Evolutionary conservation across 768 basidiomycete species (phyloP).

Genomic region (Cytidiella melzeri): DNA sequence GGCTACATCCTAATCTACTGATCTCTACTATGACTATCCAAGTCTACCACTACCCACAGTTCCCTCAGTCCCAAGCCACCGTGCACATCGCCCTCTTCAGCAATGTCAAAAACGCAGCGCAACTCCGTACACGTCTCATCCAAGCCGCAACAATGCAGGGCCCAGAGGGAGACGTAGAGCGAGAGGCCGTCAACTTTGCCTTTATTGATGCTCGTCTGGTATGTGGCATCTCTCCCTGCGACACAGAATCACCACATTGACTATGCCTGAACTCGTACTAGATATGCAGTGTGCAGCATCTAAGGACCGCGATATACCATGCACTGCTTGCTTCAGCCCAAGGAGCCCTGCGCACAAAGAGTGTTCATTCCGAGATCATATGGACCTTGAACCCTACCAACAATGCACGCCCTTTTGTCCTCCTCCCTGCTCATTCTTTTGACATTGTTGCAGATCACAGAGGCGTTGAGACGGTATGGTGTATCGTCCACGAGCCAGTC

Average conservation of each 20-base stretch:
- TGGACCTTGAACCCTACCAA: slow-evolving; percentile 82
- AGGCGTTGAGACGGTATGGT: slow-evolving; percentile 83
- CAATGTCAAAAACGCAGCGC: slow-evolving; percentile 55
- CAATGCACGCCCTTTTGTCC: slow-evolving; percentile 46
- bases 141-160: slow-evolving; percentile 58
- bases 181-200: slow-evolving; percentile 80
- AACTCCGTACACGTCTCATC: slow-evolving; percentile 62
- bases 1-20: too few species aligned
- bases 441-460: slow-evolving; percentile 60
- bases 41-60: slow-evolving; percentile 48
- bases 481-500: slow-evolving; percentile 59
- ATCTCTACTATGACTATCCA: slow-evolving; percentile 38
- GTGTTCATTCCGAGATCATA: slow-evolving; percentile 88
- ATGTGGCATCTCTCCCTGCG: slow-evolving; percentile 27
- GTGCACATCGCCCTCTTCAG: slow-evolving; percentile 65
- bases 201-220: slow-evolving; percentile 87
- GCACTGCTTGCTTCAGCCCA: slow-evolving; percentile 66
- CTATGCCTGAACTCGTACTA: slow-evolving; percentile 27
- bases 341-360: slow-evolving; percentile 66
- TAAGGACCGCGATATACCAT: slow-evolving; percentile 81
- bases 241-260: too few species aligned
- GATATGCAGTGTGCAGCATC: slow-evolving; percentile 77
- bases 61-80: slow-evolving; percentile 32
- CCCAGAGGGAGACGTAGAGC: slow-evolving; percentile 55
- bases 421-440: not conserved